Percentiles rank a stretch among this genome's conserved stretches.
Conservation (phyloP, 1,284 basidiomycete genomes). For the Trametes versicolor region DNA sequence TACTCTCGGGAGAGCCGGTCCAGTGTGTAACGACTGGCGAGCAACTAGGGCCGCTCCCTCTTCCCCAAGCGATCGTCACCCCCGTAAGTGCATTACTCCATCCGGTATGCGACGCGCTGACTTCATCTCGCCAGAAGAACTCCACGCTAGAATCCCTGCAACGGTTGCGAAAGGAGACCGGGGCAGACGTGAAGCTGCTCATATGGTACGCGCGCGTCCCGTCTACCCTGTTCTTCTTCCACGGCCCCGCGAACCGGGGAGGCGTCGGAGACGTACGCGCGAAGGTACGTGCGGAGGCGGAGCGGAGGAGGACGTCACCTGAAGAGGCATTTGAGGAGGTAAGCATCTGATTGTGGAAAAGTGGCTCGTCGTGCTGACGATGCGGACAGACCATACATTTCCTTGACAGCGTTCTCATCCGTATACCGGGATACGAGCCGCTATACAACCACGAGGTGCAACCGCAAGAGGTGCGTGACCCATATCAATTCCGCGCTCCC, state of each 20-base stretch:
- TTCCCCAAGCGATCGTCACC: constrained; percentile 19
- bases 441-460: constrained; percentile 31
- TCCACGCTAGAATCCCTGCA: constrained; percentile 10
- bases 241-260: constrained; percentile 22
- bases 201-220: constrained; percentile 21
- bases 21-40: constrained; percentile 16
- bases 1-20: constrained; percentile 15
- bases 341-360: no score
- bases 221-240: constrained; percentile 22
- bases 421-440: constrained; percentile 28
- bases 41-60: constrained; percentile 10
- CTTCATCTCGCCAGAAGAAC: constrained; percentile 14
- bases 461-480: constrained; percentile 25
- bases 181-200: constrained; percentile 15
- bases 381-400: constrained; percentile 19
- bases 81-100: constrained; percentile 14
- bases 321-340: constrained; percentile 24
- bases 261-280: constrained; percentile 16
- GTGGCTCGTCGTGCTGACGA: not conserved
- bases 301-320: not conserved
- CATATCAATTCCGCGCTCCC: no score
- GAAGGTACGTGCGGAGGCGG: constrained; percentile 14
- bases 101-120: not conserved
- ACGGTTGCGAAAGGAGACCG: constrained; percentile 4
- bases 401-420: constrained; percentile 16